Conservation (phyloP, 441 rosid genomes). For the Heliophila coronopifolia region DNA sequence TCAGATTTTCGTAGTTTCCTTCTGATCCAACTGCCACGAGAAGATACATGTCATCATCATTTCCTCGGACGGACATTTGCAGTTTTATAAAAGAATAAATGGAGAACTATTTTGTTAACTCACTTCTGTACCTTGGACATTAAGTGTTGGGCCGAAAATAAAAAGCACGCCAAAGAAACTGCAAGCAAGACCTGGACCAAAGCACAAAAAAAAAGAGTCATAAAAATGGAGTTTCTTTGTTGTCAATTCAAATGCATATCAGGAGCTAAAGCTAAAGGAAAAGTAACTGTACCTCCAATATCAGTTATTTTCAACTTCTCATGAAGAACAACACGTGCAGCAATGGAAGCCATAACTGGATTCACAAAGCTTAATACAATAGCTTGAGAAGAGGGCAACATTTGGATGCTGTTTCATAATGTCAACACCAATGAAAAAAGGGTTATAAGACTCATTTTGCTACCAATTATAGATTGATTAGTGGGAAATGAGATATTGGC, state of each 20-base stretch:
- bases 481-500: neutral
- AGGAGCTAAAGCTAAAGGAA: conserved; percentile 8
- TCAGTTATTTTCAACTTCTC: conserved; percentile 75
- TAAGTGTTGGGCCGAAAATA: conserved; percentile 56
- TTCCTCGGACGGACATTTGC: neutral
- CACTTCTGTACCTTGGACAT: conserved; percentile 90
- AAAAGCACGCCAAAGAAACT: conserved; percentile 79
- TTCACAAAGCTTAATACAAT: conserved; percentile 59
- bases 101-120: conserved; percentile 46
- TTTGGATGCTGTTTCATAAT: conserved; percentile 60
- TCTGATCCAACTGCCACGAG: conserved; percentile 27
- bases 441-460: neutral
- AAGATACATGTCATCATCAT: neutral
- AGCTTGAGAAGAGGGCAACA: conserved; percentile 70
- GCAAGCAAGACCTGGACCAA: conserved; percentile 74
- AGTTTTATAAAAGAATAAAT: neutral
- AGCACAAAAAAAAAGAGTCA: conserved; percentile 13
- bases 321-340: conserved; percentile 55
- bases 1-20: conserved; percentile 17
- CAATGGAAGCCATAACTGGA: conserved; percentile 71
- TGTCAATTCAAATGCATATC: conserved; percentile 2
- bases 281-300: conserved; percentile 48
- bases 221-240: neutral
- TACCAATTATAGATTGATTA: neutral
- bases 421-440: conserved; percentile 1